Base-by-base conservation (phyloP, 108 stramenopile species). In the Seminavis robusta region DNA sequence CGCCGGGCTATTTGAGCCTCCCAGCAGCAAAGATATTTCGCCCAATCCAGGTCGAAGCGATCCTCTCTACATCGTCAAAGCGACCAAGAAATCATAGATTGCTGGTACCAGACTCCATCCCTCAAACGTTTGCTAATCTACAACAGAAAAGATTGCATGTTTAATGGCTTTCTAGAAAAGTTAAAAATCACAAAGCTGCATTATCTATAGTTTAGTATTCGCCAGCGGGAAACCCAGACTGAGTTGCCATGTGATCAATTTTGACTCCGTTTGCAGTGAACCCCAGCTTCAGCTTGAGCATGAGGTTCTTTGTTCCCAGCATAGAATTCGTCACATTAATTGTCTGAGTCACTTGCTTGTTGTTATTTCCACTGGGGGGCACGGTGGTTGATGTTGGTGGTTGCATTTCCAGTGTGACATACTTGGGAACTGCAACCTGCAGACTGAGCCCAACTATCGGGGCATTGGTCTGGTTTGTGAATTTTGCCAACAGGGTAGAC, bases 351-450 rank as follows among this genome's bases (percentile, higher is more conserved):
- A 98, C 95, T 11, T 56, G 65, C 52, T 82, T 84, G 8, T 61
- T 44, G 29, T 76, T 86, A 3, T 78, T 79, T 11, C 71, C 77
- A 15, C 74, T 73, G 16, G 82, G 61, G 15, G 91, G 88, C 33
- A 96, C 62, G 15, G 90, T 91, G 6, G 94, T 85, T 2, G 94
- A 95, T 8, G 85, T 73, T 3, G 97, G 92, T 5, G 98, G 95
- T 54, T 94, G 80, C 95, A 99, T 92, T 59, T 94, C 86, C 94
- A 95, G 91, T 3, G 84, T 87, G 13, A 97, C 82, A 46, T 88
- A 97, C 73, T 98, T 99, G 19, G 98, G 97, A 47, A 98, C 97
- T n/a, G 98, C 98, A 11, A 76, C 83, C 74, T 99, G 94, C 28
- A 97, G 66, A 44, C 82, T 87, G 41, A 97, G 65, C 6, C 92